Evolutionary conservation across 23 red algal genomes (phyloP).

Genomic region (Pyropia yezoensis): DNA sequence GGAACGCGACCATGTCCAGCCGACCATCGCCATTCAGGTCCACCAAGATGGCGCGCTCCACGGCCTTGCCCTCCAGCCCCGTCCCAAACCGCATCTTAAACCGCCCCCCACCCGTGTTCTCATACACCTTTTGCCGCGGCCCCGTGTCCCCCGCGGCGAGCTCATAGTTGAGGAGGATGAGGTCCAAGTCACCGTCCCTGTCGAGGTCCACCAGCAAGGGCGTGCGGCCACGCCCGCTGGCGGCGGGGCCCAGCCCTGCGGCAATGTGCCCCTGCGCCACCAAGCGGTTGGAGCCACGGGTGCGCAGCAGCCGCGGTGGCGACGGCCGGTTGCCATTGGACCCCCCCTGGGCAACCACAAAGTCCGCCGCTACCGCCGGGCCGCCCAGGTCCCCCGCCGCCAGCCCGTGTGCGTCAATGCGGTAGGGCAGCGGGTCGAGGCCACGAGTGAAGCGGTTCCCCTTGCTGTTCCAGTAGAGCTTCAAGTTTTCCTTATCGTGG

Average conservation of each 20-base stretch:
- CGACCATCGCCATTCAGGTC: slow-evolving; percentile 28
- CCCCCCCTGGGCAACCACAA: slow-evolving; percentile 26
- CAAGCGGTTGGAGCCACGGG: background rate
- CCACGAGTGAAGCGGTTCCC: slow-evolving; percentile 15
- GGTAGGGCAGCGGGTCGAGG: background rate
- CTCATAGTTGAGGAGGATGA: background rate
- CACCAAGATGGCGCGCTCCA: background rate
- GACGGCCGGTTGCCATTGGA: slow-evolving; percentile 6
- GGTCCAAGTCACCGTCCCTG: slow-evolving; percentile 42
- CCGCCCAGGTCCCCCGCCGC: slow-evolving; percentile 9
- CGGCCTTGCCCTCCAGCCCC: no score
- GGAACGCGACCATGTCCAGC: slow-evolving; percentile 22
- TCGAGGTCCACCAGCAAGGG: slow-evolving; percentile 19
- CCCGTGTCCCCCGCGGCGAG: no score
- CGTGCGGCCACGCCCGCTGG: slow-evolving; percentile 19
- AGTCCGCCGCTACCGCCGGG: background rate
- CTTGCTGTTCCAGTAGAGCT: slow-evolving; percentile 35
- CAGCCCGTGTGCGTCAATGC: slow-evolving; percentile 33
- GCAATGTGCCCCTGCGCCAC: background rate
- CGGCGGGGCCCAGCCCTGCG: background rate
- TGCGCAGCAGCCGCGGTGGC: slow-evolving; percentile 2
- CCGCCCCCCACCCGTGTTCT: background rate
- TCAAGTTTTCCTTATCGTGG: slow-evolving; percentile 20
- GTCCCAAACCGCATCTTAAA: no score
- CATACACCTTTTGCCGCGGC: no score